phyloP scores from a whole-genome alignment of 116 monocot genomes.

The Thalassia testudinum region DNA sequence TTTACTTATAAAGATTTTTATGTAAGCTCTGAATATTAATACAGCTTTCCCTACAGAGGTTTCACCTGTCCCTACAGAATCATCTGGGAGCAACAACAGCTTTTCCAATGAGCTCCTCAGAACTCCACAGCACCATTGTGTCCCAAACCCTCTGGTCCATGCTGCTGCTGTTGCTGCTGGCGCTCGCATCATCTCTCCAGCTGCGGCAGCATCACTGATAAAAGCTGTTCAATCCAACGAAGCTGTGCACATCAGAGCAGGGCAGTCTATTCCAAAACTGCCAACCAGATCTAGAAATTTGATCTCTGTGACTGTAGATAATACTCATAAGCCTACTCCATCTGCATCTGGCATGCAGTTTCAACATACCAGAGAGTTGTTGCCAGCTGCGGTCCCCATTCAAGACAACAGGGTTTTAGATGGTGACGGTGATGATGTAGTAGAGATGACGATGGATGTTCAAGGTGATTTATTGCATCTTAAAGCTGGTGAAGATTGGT shows the following conservation, averaged over 20 bases:
- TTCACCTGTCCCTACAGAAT: too few species aligned
- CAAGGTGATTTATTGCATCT: background rate
- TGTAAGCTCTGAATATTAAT: too few species aligned
- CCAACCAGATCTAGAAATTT: background rate
- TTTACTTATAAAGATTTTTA: background rate
- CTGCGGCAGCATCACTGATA: constrained; percentile 12
- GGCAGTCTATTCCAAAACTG: background rate
- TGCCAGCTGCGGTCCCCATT: background rate
- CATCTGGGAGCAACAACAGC: background rate
- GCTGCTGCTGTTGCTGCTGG: constrained; percentile 19
- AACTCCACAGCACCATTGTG: background rate
- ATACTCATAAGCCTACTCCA: background rate
- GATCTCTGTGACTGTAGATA: background rate
- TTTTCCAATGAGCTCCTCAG: too few species aligned
- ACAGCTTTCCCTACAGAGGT: constrained; percentile 8
- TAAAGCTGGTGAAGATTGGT: background rate
- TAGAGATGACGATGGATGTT: background rate
- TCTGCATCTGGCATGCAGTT: background rate
- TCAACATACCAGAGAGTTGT: background rate
- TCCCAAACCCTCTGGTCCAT: constrained; percentile 14
- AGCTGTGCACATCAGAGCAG: constrained; percentile 8
- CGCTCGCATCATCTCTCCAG: constrained; percentile 13
- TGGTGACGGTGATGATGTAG: background rate
- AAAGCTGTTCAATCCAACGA: constrained; percentile 12
- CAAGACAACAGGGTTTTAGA: background rate